These are phyloP conservation scores for Gracilaria gracilis DNA, from an alignment of 23 red algal species.

Conservation along the genomic window DNA sequence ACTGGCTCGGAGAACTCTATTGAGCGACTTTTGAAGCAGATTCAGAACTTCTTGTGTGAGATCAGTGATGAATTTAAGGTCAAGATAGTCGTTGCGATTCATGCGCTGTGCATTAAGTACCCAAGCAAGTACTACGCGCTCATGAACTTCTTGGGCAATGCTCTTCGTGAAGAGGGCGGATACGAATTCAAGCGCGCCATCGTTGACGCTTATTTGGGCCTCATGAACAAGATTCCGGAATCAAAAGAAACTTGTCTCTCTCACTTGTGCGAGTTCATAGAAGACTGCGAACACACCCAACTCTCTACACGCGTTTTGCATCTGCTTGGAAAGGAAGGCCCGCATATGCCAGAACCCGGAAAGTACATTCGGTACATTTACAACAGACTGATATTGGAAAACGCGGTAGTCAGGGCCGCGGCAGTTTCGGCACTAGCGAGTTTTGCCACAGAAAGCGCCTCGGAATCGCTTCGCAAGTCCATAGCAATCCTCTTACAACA, in stretches of 20 bases:
- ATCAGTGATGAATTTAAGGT: constrained; percentile 98
- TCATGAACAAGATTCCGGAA: constrained; percentile 91
- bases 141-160: constrained; percentile 94
- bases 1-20: constrained; percentile 91
- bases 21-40: constrained; percentile 94
- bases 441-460: constrained; percentile 81
- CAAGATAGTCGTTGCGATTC: constrained; percentile 90
- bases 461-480: constrained; percentile 68
- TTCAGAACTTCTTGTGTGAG: constrained; percentile 88
- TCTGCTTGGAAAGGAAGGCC: constrained; percentile 91
- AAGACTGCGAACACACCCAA: constrained; percentile 96
- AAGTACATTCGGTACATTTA: constrained; percentile 98
- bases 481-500: constrained; percentile 92
- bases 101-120: constrained; percentile 92
- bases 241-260: constrained; percentile 85
- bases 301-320: constrained; percentile 93
- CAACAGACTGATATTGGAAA: constrained; percentile 98
- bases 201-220: constrained; percentile 82
- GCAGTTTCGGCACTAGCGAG: constrained; percentile 92
- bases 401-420: constrained; percentile 93
- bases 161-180: constrained; percentile 97
- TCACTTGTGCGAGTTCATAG: constrained; percentile 98
- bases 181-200: constrained; percentile 92
- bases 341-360: constrained; percentile 82
- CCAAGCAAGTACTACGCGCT: constrained; percentile 94